Percentiles rank a stretch among this genome's conserved stretches.
Evolutionary conservation across 1,284 basidiomycete species (phyloP).

Genomic region (Ganoderma sp.): DNA sequence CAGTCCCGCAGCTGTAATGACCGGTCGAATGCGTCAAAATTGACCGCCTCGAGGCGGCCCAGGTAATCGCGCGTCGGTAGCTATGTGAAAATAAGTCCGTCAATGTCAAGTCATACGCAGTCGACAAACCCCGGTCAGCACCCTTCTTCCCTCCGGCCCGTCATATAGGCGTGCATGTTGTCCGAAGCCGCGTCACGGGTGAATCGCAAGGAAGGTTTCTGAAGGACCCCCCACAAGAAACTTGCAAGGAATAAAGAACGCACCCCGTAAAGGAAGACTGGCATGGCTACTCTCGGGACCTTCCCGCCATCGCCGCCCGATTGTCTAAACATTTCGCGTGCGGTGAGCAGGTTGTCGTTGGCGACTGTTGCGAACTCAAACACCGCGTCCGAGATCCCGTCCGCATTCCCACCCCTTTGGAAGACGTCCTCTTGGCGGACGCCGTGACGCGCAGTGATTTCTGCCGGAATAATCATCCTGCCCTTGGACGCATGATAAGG

Average conservation of each 20-base stretch:
- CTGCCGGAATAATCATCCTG: constrained; percentile 82
- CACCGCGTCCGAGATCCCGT: constrained; percentile 75
- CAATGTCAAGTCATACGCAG: constrained; percentile 12
- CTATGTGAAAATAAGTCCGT: constrained; percentile 45
- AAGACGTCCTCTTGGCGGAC: constrained; percentile 90
- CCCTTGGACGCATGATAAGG: constrained; percentile 79
- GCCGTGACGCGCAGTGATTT: constrained; percentile 80
- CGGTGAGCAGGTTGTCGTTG: constrained; percentile 90
- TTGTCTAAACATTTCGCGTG: constrained; percentile 77
- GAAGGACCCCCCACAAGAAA: constrained; percentile 40
- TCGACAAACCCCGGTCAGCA: constrained; percentile 23
- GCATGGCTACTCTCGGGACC: constrained; percentile 71
- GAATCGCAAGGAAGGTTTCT: constrained; percentile 26
- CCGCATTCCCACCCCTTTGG: constrained; percentile 67
- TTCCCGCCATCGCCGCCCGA: constrained; percentile 51
- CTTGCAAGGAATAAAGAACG: constrained; percentile 24
- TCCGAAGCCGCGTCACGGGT: constrained; percentile 5
- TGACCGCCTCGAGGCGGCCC: constrained; percentile 71
- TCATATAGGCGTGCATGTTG: constrained; percentile 17
- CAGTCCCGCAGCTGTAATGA: constrained; percentile 79
- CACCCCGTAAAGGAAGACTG: constrained; percentile 82
- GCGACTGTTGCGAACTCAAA: constrained; percentile 91
- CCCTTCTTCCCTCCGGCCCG: constrained; percentile 22
- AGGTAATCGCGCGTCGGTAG: constrained; percentile 80
- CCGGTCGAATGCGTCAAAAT: constrained; percentile 86